Conservation (phyloP, 1,284 basidiomycete species). For the Stereum hirsutum region DNA sequence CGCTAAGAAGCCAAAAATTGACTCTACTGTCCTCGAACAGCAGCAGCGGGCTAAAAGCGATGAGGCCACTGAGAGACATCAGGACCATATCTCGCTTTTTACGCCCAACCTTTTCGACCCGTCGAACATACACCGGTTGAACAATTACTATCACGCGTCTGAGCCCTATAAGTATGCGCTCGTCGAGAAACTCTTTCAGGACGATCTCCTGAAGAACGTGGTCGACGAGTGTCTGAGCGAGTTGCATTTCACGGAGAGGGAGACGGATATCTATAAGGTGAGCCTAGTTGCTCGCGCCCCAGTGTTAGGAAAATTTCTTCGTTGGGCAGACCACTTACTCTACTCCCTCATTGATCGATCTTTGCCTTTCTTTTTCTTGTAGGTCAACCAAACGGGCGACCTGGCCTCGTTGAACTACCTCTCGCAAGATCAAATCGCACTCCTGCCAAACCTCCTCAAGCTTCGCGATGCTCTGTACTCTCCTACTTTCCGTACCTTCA, state of each 20-base stretch:
- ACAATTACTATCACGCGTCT: constrained; percentile 46
- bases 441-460: constrained; percentile 70
- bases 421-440: constrained; percentile 62
- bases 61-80: constrained; percentile 4
- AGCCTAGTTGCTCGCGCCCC: too few species aligned
- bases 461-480: constrained; percentile 95
- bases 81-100: constrained; percentile 34
- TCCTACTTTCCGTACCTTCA: constrained; percentile 72
- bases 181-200: constrained; percentile 78
- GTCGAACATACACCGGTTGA: constrained; percentile 43
- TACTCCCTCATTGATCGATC: background rate
- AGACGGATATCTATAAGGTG: constrained; percentile 99
- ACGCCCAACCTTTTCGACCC: constrained; percentile 47
- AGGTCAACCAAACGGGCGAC: constrained; percentile 98
- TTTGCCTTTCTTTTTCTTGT: background rate
- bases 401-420: constrained; percentile 89
- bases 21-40: too few species aligned
- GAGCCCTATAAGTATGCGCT: constrained; percentile 82
- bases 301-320: too few species aligned
- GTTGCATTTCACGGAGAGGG: constrained; percentile 91
- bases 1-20: background rate
- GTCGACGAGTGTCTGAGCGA: constrained; percentile 79
- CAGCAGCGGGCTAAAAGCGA: too few species aligned
- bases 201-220: constrained; percentile 70
- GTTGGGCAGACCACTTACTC: background rate